phyloP scores from a whole-genome alignment of 2,329 filamentous ascomycete genomes.

The Cladosporium cucumerinum region DNA sequence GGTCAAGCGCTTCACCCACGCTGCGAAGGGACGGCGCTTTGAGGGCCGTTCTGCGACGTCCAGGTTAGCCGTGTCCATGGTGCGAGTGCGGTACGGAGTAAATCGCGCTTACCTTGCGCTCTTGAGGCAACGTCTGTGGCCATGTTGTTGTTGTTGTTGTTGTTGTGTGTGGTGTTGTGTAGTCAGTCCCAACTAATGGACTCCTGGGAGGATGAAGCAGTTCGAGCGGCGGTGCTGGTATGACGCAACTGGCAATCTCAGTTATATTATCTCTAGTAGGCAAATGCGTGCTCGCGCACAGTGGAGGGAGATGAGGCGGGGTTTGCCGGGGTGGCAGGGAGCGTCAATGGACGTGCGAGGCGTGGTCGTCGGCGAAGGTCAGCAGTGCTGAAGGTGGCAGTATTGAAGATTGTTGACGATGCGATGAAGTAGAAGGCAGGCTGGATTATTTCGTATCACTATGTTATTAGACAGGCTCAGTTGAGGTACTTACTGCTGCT shows the following conservation, averaged over 20 bases:
- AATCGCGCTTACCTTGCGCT: constrained; percentile 31
- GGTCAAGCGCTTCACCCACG: constrained; percentile 90
- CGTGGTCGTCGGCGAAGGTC: too few relatives aligned
- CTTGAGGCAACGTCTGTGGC: constrained; percentile 44
- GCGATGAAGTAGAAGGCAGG: not conserved
- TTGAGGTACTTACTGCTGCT: not conserved
- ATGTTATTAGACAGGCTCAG: not conserved
- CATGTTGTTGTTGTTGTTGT: constrained; percentile 30
- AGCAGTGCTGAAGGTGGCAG: not conserved
- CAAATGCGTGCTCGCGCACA: not conserved
- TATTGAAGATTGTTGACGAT: not conserved
- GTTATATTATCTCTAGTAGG: not conserved
- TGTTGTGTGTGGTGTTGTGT: not conserved
- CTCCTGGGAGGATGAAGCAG: not conserved
- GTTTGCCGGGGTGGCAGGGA: constrained; percentile 2
- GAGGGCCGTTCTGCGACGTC: constrained; percentile 61
- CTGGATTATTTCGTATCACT: not conserved
- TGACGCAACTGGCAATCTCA: constrained; percentile 8
- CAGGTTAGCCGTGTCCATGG: constrained; percentile 23
- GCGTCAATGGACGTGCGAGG: not conserved
- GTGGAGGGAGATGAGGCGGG: not conserved
- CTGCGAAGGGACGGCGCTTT: constrained; percentile 81
- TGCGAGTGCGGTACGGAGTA: not conserved
- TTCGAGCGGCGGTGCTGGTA: not conserved
- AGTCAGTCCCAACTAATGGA: not conserved